Evolutionary conservation across 2,329 filamentous ascomycete genomes (phyloP).

Genomic region (Aspergillus ustus): DNA sequence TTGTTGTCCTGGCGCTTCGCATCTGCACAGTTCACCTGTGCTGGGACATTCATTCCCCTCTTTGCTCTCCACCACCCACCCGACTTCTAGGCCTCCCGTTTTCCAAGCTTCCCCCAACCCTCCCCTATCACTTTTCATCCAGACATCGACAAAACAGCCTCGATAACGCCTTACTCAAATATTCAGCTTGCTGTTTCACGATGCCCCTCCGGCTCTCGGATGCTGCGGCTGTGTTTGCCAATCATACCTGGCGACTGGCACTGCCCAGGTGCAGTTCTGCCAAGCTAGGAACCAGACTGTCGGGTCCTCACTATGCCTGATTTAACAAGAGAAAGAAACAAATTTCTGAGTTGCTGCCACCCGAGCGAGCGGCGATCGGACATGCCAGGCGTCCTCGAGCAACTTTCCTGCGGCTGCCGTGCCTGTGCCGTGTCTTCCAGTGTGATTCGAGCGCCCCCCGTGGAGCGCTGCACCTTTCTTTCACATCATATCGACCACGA

Average conservation of each 20-base stretch:
- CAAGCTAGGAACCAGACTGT: conserved; percentile 39
- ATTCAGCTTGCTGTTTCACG: not conserved
- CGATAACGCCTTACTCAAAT: conserved; percentile 4
- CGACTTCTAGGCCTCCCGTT: not conserved
- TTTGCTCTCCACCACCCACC: not conserved
- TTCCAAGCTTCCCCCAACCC: not conserved
- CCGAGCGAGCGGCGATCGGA: conserved; percentile 23
- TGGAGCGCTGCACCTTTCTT: conserved; percentile 12
- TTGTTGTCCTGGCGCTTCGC: conserved; percentile 10
- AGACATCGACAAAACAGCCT: not conserved
- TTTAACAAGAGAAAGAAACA: conserved; percentile 22
- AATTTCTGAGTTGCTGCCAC: conserved; percentile 22
- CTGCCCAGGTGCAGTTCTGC: conserved; percentile 32
- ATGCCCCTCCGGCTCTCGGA: conserved; percentile 13
- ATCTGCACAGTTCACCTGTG: not conserved
- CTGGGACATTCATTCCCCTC: not conserved
- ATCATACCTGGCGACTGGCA: conserved; percentile 35
- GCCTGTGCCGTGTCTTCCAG: conserved; percentile 14
- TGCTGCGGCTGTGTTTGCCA: conserved; percentile 36
- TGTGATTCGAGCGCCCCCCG: conserved; percentile 12
- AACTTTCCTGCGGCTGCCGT: conserved; percentile 17
- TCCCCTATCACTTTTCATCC: conserved; percentile 2
- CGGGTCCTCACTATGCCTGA: conserved; percentile 37
- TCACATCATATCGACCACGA: conserved; percentile 10
- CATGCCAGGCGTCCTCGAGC: conserved; percentile 16